Conservation (phyloP, 164 flowering plant genomes). For the Akebia trifoliata region DNA sequence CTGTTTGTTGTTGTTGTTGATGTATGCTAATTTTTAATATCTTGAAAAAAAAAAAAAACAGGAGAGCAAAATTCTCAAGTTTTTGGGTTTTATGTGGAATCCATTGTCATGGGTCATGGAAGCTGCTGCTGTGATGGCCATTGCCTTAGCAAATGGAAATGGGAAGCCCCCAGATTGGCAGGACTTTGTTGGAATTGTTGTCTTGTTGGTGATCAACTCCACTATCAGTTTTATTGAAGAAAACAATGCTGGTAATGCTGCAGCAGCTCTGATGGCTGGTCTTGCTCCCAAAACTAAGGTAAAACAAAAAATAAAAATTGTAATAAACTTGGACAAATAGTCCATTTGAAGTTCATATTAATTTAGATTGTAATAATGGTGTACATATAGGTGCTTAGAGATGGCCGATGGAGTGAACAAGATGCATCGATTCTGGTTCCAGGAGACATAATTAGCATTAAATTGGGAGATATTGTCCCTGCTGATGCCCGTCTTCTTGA, state of each 20-base stretch:
- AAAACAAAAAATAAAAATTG: not conserved
- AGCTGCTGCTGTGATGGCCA: constrained; percentile 75
- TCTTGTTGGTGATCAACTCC: constrained; percentile 58
- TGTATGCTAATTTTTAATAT: too few species aligned
- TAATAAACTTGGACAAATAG: not conserved
- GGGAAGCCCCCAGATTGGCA: constrained; percentile 84
- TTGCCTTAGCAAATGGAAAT: constrained; percentile 64
- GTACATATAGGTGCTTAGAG: constrained; percentile 54
- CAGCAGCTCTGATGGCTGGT: constrained; percentile 78
- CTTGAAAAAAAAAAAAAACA: too few species aligned
- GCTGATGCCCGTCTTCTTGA: constrained; percentile 88
- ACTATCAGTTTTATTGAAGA: constrained; percentile 77
- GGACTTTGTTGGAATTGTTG: constrained; percentile 66
- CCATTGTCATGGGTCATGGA: constrained; percentile 86
- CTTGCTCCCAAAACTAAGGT: constrained; percentile 85
- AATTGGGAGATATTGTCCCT: constrained; percentile 71
- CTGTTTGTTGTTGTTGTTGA: not conserved
- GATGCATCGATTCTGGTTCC: constrained; percentile 77
- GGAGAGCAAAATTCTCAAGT: constrained; percentile 75
- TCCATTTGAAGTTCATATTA: not conserved
- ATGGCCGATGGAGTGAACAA: constrained; percentile 75
- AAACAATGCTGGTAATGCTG: constrained; percentile 81
- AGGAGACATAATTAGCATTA: constrained; percentile 71
- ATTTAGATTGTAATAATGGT: not conserved
- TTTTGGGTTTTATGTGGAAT: constrained; percentile 83